Evolutionary conservation across 805 yeast genomes (phyloP).

Genomic region (Starmerella kuoi): DNA sequence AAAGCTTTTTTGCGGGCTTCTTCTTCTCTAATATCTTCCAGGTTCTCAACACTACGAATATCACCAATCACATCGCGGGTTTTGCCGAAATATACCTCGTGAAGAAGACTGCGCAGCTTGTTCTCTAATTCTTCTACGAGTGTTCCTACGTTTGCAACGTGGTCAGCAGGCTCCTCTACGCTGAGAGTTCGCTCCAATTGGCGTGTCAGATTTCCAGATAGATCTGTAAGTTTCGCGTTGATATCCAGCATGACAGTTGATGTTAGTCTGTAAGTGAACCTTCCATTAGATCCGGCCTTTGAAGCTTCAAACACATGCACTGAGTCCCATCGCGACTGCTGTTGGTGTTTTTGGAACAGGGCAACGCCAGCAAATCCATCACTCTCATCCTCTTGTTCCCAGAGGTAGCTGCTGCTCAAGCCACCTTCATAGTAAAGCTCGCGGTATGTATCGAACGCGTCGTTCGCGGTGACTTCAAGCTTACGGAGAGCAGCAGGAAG

Average conservation of each 20-base stretch:
- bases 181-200: conserved; percentile 47
- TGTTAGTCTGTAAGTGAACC: conserved; percentile 51
- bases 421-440: conserved; percentile 96
- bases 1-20: conserved; percentile 33
- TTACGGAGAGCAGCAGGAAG: conserved; percentile 58
- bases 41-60: conserved; percentile 37
- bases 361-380: conserved; percentile 74
- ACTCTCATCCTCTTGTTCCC: conserved; percentile 57
- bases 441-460: conserved; percentile 81
- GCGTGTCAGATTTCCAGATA: conserved; percentile 78
- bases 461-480: conserved; percentile 71
- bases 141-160: conserved; percentile 74
- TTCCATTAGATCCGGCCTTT: neutral
- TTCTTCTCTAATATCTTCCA: conserved; percentile 32
- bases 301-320: conserved; percentile 74
- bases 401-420: conserved; percentile 70
- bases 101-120: conserved; percentile 72
- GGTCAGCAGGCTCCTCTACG: conserved; percentile 45
- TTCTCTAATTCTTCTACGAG: conserved; percentile 80
- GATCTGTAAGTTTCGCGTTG: conserved; percentile 33
- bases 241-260: conserved; percentile 78
- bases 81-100: conserved; percentile 91
- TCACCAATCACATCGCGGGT: conserved; percentile 78
- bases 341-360: conserved; percentile 51
- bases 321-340: conserved; percentile 58